These are phyloP conservation scores for Hibiscus syriacus DNA, from an alignment of 345 rosid species.

Conservation along the genomic window DNA sequence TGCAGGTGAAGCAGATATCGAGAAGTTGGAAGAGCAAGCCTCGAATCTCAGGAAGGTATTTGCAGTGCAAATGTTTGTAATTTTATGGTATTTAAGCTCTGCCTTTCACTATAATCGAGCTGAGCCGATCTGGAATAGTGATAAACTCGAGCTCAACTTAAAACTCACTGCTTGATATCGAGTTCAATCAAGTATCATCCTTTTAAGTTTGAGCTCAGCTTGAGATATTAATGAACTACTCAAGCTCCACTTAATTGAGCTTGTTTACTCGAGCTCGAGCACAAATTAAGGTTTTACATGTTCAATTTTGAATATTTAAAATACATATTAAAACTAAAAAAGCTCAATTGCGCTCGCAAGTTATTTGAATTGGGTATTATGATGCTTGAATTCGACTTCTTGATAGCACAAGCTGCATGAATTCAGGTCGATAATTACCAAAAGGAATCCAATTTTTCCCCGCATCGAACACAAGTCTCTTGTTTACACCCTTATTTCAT, in stretches of 20 bases:
- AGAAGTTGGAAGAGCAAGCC: conserved; percentile 66
- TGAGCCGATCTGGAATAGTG: no score
- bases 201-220: no score
- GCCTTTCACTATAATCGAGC: neutral
- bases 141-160: no score
- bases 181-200: neutral
- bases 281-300: no score
- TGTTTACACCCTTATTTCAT: neutral
- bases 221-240: neutral
- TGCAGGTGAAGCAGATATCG: conserved; percentile 52
- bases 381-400: neutral
- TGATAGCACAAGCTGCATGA: neutral
- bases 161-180: neutral
- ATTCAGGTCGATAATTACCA: neutral
- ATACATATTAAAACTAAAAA: no score
- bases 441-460: neutral
- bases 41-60: conserved; percentile 59
- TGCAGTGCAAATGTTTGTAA: neutral
- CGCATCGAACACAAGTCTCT: no score
- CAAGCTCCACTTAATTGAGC: neutral
- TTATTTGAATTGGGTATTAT: neutral
- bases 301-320: no score
- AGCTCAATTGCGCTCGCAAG: neutral
- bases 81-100: neutral
- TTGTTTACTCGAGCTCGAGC: neutral